Evolutionary conservation across 2,329 filamentous ascomycete species (phyloP).

Genomic region (Botrytis tulipae): DNA sequence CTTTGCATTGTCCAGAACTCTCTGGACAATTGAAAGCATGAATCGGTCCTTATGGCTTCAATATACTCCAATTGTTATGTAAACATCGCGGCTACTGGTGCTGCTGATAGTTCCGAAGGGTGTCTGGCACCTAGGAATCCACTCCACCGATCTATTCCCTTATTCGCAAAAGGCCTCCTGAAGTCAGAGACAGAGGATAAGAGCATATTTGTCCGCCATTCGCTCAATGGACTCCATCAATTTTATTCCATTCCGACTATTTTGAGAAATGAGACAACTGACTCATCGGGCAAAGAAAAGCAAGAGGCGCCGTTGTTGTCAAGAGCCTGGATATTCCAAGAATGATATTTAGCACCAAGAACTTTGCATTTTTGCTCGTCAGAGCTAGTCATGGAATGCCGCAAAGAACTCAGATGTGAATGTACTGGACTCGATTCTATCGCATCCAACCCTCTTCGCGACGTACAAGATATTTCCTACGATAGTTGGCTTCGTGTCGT

Average conservation of each 20-base stretch:
- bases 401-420: conserved; percentile 1
- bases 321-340: conserved; percentile 10
- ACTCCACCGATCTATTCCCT: background rate
- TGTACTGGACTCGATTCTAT: background rate
- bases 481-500: background rate
- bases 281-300: background rate
- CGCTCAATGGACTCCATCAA: background rate
- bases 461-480: background rate
- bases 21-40: background rate
- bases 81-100: background rate
- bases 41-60: background rate
- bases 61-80: background rate
- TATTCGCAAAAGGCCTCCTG: background rate
- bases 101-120: background rate
- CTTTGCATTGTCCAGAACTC: background rate
- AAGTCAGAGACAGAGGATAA: background rate
- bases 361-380: background rate
- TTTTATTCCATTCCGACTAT: background rate
- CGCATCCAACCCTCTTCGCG: background rate
- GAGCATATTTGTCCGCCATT: background rate
- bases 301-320: background rate
- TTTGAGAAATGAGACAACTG: background rate
- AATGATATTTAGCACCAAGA: conserved; percentile 3
- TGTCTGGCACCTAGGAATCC: background rate
- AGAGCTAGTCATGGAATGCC: background rate